Evolutionary conservation across 2,329 filamentous ascomycete genomes (phyloP), one percentile per base, ranked within the genome.

Genomic region (Chaetomium strumarium): DNA sequence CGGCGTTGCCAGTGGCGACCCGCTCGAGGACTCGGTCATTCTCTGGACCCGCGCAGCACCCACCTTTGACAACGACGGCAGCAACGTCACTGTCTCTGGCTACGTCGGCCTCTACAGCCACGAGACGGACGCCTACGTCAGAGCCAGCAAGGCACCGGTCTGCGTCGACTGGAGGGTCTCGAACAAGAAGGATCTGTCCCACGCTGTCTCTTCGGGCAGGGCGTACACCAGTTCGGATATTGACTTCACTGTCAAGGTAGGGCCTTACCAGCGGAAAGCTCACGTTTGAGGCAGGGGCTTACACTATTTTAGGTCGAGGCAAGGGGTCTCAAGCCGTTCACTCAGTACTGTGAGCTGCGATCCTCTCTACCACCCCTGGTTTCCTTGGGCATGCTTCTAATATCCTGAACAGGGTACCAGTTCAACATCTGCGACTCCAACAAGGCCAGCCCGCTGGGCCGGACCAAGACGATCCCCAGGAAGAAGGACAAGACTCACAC

Each of bases 381-480:
- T 7, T 24, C 24, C 4, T 4, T 24, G 24, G 24, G 24, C 24
- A 46, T 53, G 36, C 52, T 40, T 72, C 2, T 88, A 88, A 66
- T 84, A 77, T 61, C 24, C 4, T 24, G 24, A 24, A 24, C 24
- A 24, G 24, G 24, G 24, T 88, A 88, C 61, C 84, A 85, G 60
- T 90, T 89, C 69, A 79, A 71, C 19, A 75, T 88, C 30, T 90
- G 86, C 63, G 70, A 74, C 49, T 85, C 83, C 0, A 70, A 80
- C 51, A 80, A 78, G 47, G 78, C 70, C 42, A 85, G 81, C 48
- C 77, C 81, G 0, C 46, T 88, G 20, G 85, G 85, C 13, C 73
- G 82, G 11, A 89, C 85, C 20, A 89, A 88, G 71, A 88, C 86
- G 0, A 79, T 81, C 5, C 85, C 86, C 2, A 66, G 68, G 2